These are phyloP conservation scores for Coniophora puteana DNA, from an alignment of 1,284 basidiomycete genomes.

Conservation along the genomic window DNA sequence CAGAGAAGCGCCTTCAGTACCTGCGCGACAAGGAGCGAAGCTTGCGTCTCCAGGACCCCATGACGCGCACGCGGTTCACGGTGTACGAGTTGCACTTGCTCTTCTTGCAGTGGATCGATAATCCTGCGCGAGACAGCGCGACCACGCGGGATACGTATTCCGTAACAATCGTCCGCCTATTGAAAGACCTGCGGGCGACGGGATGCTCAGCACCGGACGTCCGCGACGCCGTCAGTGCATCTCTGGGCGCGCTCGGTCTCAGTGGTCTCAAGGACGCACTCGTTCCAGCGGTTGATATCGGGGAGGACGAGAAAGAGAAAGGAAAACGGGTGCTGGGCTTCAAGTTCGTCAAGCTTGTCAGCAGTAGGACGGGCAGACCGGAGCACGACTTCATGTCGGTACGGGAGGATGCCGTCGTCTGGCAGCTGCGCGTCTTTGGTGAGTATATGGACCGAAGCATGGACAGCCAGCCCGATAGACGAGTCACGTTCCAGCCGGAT, in stretches of 20 bases:
- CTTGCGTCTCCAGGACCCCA: slow-evolving; percentile 33
- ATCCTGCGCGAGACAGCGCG: slow-evolving; percentile 32
- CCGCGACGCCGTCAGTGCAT: slow-evolving; percentile 31
- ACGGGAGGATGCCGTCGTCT: slow-evolving; percentile 50
- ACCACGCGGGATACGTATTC: slow-evolving; percentile 40
- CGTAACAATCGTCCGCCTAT: slow-evolving; percentile 40
- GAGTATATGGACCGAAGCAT: slow-evolving; percentile 70
- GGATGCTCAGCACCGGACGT: slow-evolving; percentile 34
- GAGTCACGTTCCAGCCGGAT: slow-evolving; percentile 64
- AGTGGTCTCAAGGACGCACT: slow-evolving; percentile 30
- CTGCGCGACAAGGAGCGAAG: slow-evolving; percentile 44
- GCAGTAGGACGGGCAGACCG: slow-evolving; percentile 37
- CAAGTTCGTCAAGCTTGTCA: slow-evolving; percentile 51
- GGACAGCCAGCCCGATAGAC: slow-evolving; percentile 52
- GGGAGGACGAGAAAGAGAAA: too few relatives aligned
- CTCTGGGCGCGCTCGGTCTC: slow-evolving; percentile 46
- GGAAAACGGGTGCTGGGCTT: slow-evolving; percentile 46
- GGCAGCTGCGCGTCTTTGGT: slow-evolving; percentile 69
- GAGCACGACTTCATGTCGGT: slow-evolving; percentile 53
- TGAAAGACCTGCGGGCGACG: slow-evolving; percentile 41
- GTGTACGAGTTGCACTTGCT: slow-evolving; percentile 52
- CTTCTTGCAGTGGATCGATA: slow-evolving; percentile 48
- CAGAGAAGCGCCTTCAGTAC: slow-evolving; percentile 22
- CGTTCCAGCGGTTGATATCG: slow-evolving; percentile 12
- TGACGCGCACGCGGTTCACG: slow-evolving; percentile 46